Base-by-base conservation (phyloP, 768 basidiomycete genomes). In the Dacryopinax spathularia region DNA sequence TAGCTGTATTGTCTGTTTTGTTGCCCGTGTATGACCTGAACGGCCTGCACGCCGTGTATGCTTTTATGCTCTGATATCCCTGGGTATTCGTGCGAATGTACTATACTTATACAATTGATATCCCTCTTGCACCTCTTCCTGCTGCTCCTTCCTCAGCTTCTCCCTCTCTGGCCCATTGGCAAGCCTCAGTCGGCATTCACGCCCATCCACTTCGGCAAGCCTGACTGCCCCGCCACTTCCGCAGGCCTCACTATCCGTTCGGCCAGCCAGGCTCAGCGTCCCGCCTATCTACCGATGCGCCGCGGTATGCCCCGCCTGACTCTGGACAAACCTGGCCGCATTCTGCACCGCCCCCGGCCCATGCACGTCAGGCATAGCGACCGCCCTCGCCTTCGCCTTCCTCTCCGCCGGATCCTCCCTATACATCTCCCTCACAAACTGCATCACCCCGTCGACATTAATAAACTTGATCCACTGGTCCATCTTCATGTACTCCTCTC, bases 41-140 rank as follows among this genome's bases (percentile, higher is more conserved):
- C 10, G n/a, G 12, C 12, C 36, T 37, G 36, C 10, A 10, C 12
- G n/a, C 36, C 36, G n/a, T 10, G 10, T 44, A 44, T 15, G 22
- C 7, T 9, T 22, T 9, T 20, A 10, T 29, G 10, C 29, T 56
- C 48, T 27, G 15, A 56, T 56, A 27, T n/a, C n/a, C n/a, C 48
- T 29, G 29, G 48, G 48, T 56, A 56, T 56, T 31, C 48, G 48
- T 56, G 48, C 48, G 31, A 56, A 56, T 56, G 31, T 56, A 56
- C 48, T 56, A 56, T 56, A 56, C 48, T 56, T 41, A 31, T 56
- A 56, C 48, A 56, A 56, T 56, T 56, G 48, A 56, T 56, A 56
- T 31, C 3, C 29, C 48, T 5, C 29, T 3, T n/a, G n/a, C n/a
- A n/a, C n/a, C 48, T 31, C 25, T 18, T 18, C 5, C 10, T 56